phyloP scores from a whole-genome alignment of 2,329 filamentous ascomycete genomes.

The Sporothrix curviconia region DNA sequence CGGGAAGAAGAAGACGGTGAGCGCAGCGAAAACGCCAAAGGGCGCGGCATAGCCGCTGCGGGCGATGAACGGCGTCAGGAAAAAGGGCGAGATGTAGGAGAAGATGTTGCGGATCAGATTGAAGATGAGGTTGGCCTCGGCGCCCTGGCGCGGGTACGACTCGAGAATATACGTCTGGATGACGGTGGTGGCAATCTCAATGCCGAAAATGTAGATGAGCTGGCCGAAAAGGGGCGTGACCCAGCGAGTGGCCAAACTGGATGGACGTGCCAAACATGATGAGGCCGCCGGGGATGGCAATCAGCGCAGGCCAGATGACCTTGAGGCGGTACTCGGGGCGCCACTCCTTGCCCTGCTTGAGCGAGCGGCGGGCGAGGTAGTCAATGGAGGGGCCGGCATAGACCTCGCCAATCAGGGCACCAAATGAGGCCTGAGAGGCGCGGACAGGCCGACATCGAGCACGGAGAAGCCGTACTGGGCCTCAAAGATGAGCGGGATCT shows the following conservation, averaged over 20 bases:
- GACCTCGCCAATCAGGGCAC: constrained; percentile 6
- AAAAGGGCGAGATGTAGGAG: constrained; percentile 6
- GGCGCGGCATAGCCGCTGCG: neutral
- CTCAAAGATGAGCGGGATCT: constrained; percentile 10
- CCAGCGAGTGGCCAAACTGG: constrained; percentile 8
- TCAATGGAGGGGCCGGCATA: constrained; percentile 8
- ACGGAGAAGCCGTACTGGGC: constrained; percentile 5
- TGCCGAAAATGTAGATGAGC: constrained; percentile 6
- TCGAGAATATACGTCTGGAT: constrained; percentile 7
- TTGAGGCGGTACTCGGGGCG: constrained; percentile 8
- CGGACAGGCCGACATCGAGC: constrained; percentile 2
- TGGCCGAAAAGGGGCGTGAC: constrained; percentile 3
- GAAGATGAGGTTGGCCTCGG: constrained; percentile 5
- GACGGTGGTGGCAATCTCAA: constrained; percentile 4
- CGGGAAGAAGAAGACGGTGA: constrained; percentile 2
- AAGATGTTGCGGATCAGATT: constrained; percentile 7
- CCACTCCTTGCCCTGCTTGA: constrained; percentile 10
- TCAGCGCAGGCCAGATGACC: constrained; percentile 5
- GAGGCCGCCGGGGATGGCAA: neutral
- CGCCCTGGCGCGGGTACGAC: constrained; percentile 7
- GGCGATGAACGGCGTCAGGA: constrained; percentile 1
- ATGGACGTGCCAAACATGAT: constrained; percentile 6
- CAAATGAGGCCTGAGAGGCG: constrained; percentile 14
- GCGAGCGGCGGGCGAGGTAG: neutral
- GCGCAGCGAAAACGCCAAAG: neutral